Conservation (phyloP, 73 alveolate genomes). For the Uronychia setigera region DNA sequence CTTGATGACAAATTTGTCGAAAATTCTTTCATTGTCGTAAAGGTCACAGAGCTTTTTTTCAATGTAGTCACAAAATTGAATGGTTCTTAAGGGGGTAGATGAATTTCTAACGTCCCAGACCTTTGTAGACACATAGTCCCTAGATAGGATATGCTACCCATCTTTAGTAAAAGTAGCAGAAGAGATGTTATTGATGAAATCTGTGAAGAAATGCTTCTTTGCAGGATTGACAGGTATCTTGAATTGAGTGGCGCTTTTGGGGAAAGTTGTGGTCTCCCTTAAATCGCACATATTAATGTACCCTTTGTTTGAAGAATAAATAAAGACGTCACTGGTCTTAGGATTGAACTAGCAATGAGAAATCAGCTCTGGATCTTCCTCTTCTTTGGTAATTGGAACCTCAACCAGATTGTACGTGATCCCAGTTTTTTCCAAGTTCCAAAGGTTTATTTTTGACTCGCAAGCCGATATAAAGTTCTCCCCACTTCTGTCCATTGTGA, state of each 20-base stretch:
- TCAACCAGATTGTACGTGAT: constrained; percentile 19
- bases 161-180: constrained; percentile 76
- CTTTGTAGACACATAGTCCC: constrained; percentile 78
- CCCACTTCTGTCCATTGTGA: neutral
- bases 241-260: constrained; percentile 40
- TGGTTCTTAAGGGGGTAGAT: constrained; percentile 63
- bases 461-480: constrained; percentile 11
- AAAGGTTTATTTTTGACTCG: neutral
- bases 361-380: constrained; percentile 61
- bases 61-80: constrained; percentile 68
- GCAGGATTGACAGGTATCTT: constrained; percentile 79
- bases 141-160: constrained; percentile 58
- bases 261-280: constrained; percentile 56
- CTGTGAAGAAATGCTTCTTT: constrained; percentile 83
- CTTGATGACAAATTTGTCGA: constrained; percentile 66
- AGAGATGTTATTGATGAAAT: constrained; percentile 72
- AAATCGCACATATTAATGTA: constrained; percentile 49
- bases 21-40: constrained; percentile 75
- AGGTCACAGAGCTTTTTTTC: constrained; percentile 79
- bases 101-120: constrained; percentile 84
- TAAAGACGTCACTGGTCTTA: constrained; percentile 21
- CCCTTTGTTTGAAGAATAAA: constrained; percentile 58
- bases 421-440: constrained; percentile 3
- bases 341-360: constrained; percentile 66
- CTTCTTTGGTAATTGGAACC: constrained; percentile 49